Percentiles rank a stretch among this genome's conserved stretches.
Conservation (phyloP, 768 basidiomycete genomes). For the Hypholoma sublateritium region DNA sequence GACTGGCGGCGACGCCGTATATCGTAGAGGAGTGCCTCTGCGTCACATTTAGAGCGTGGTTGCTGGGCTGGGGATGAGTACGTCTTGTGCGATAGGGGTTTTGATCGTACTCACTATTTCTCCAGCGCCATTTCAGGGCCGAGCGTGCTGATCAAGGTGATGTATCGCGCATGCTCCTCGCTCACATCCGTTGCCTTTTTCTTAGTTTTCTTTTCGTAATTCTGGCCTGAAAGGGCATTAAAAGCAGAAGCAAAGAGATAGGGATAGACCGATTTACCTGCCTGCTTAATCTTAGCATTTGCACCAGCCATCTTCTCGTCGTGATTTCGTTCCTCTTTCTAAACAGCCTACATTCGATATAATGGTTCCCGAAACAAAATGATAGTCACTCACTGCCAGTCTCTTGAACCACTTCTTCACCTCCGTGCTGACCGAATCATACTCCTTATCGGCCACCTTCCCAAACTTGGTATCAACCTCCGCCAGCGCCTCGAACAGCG, state of each 20-base stretch:
- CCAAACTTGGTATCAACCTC: conserved; percentile 77
- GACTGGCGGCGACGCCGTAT: conserved; percentile 59
- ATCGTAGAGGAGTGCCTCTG: conserved; percentile 60
- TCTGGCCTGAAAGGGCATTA: conserved; percentile 47
- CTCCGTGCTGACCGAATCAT: conserved; percentile 59
- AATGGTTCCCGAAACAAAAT: background rate
- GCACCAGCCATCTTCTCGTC: conserved; percentile 68
- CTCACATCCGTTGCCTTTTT: conserved; percentile 63
- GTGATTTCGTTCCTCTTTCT: conserved; percentile 83
- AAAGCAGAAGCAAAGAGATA: background rate
- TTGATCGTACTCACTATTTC: conserved; percentile 60
- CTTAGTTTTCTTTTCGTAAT: conserved; percentile 80
- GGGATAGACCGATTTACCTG: conserved; percentile 40
- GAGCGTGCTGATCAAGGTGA: conserved; percentile 66
- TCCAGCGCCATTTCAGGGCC: conserved; percentile 81
- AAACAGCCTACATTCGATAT: background rate
- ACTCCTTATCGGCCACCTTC: conserved; percentile 75
- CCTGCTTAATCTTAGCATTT: conserved; percentile 76
- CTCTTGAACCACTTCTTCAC: conserved; percentile 89
- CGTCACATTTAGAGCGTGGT: conserved; percentile 62
- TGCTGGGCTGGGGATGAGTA: conserved; percentile 40
- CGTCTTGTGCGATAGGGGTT: background rate
- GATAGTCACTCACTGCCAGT: conserved; percentile 53
- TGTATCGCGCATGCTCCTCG: conserved; percentile 78
- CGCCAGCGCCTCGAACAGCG: conserved; percentile 65